phyloP scores from a whole-genome alignment of 345 rosid species.

The Lepidium sativum region DNA sequence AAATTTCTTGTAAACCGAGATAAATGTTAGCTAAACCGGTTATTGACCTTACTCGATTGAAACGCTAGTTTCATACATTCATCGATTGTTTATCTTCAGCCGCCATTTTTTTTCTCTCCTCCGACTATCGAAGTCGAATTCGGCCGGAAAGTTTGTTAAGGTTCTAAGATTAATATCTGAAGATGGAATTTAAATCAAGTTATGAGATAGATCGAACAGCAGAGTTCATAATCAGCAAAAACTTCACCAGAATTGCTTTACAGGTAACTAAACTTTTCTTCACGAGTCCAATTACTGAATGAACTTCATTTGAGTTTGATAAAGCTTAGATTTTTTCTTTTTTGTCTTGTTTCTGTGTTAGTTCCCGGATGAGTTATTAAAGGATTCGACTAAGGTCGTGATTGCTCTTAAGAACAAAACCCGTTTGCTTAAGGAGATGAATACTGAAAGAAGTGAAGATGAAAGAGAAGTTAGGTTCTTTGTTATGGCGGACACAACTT shows the following conservation, averaged over 20 bases:
- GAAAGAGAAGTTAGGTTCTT: slow-evolving; percentile 48
- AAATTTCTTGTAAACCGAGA: too few species aligned
- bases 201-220: slow-evolving; percentile 49
- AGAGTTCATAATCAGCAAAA: slow-evolving; percentile 50
- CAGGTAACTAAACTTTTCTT: slow-evolving; percentile 39
- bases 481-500: slow-evolving; percentile 88
- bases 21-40: too few species aligned
- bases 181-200: slow-evolving; percentile 46
- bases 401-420: slow-evolving; percentile 35
- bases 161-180: neutral
- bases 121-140: neutral
- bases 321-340: neutral
- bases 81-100: neutral
- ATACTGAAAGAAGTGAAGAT: slow-evolving; percentile 17
- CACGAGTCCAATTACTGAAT: neutral
- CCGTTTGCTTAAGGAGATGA: slow-evolving; percentile 27
- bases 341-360: slow-evolving; percentile 8
- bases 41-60: too few species aligned
- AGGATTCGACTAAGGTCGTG: slow-evolving; percentile 56
- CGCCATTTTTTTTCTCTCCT: neutral
- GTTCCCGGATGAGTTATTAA: slow-evolving; percentile 86
- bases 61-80: too few species aligned
- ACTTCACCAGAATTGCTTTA: slow-evolving; percentile 62
- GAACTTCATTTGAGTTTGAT: neutral
- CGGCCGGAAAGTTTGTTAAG: neutral